Evolutionary conservation across 2,329 filamentous ascomycete genomes (phyloP).

Genomic region (Lecanicillium sp.): DNA sequence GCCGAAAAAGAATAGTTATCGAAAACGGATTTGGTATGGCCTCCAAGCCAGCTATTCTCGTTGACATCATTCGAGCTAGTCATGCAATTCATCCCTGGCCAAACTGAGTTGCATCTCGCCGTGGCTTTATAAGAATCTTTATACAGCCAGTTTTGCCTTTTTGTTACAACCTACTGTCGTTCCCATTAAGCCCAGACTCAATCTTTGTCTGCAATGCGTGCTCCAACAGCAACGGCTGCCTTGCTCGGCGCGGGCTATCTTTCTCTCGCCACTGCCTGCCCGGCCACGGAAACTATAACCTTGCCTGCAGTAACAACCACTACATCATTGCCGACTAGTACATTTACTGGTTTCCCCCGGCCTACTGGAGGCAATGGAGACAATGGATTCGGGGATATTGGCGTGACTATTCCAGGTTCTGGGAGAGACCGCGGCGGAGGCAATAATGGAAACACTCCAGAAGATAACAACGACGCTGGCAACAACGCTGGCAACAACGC

Average conservation of each 20-base stretch:
- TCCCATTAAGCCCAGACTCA: not conserved
- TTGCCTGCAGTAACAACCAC: not conserved
- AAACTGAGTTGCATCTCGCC: no score
- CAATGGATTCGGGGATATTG: not conserved
- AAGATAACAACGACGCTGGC: not conserved
- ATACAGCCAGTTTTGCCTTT: not conserved
- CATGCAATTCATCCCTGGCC: no score
- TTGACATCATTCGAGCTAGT: no score
- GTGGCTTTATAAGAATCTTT: conserved; percentile 9
- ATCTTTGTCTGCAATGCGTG: conserved; percentile 1
- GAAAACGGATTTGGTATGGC: no score
- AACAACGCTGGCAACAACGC: not conserved
- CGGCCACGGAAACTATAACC: conserved; percentile 1
- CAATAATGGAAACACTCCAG: not conserved
- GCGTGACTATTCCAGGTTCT: not conserved
- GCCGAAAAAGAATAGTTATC: no score
- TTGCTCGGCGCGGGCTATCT: conserved; percentile 1
- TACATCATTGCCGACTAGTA: not conserved
- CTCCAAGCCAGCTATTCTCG: not conserved
- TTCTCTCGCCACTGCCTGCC: not conserved
- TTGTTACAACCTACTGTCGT: no score
- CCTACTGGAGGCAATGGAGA: not conserved
- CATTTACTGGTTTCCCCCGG: not conserved
- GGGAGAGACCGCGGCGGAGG: not conserved
- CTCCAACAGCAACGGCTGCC: not conserved